Evolutionary conservation across 139 green algal species (phyloP), one percentile per base, ranked within the genome.

Genomic region (Chlorella sp.): DNA sequence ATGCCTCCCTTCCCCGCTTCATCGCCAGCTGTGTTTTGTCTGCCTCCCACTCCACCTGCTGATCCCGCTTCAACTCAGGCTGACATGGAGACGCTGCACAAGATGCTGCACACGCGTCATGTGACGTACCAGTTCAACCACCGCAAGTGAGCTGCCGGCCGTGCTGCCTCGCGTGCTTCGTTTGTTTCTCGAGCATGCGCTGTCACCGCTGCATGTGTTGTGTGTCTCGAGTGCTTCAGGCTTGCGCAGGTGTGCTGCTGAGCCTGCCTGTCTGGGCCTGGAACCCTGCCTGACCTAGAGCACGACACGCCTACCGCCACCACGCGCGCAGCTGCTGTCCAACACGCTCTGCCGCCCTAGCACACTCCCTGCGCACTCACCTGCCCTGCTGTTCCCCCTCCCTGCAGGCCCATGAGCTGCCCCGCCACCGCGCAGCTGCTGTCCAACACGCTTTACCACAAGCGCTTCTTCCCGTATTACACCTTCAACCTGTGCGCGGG

Each of bases 381-480:
- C 36, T 40, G 30, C 38, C 69, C 38, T 3, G 20, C 38, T 24
- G 13, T 1, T 34, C 67, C 20, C 65, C 32, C 67, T 32, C 67
- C 11, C 88, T 91, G 90, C 76, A 94, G 94, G 87, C 90, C 93
- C 76, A 99, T 99, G 95, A 92, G 88, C 72, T 95, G 94, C 76
- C 82, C 88, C 36, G 97, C 96, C 7, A 91, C 95, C 41, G 97
- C 97, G 5, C 97, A 99, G 94, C 94, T 99, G 77, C 91, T 99
- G 44, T 95, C 92, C 70, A 99, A 99, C 93, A 99, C 97, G 19
- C 89, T 98, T 62, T 98, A 98, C 90, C 94, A 96, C 86, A 97
- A 98, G 89, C 94, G 97, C 82, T 99, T 99, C 94, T 99, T 99
- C 88, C 97, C 97, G 8, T 99, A 98, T 91, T 99, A 99, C 95